These are phyloP conservation scores for Aquilaria yunnanensis DNA, from an alignment of 345 rosid species.

Conservation along the genomic window DNA sequence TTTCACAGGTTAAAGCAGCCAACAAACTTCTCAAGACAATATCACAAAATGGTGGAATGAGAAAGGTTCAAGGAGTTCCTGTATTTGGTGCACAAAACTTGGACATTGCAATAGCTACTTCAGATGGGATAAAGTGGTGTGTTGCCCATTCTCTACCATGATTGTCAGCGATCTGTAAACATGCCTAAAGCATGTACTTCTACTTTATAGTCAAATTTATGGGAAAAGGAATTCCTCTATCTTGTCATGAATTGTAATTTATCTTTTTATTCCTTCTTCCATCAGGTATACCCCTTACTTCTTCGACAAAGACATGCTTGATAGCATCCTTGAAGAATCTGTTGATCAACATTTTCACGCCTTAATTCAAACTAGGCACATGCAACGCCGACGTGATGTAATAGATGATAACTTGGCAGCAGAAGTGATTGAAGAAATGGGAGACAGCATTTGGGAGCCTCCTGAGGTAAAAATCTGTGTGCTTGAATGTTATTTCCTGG, in stretches of 20 bases:
- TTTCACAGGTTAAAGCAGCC: constrained; percentile 79
- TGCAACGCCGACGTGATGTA: constrained; percentile 75
- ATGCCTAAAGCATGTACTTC: neutral
- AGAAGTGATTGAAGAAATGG: constrained; percentile 84
- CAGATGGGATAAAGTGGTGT: constrained; percentile 88
- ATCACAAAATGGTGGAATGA: constrained; percentile 45
- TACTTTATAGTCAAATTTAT: neutral
- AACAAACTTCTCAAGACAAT: constrained; percentile 70
- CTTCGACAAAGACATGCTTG: constrained; percentile 86
- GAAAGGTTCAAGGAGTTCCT: constrained; percentile 80
- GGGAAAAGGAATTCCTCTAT: neutral
- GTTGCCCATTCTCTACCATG: constrained; percentile 13
- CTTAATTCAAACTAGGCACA: constrained; percentile 84
- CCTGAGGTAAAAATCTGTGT: constrained; percentile 63
- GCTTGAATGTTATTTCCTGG: neutral
- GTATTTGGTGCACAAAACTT: constrained; percentile 89
- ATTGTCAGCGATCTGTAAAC: neutral
- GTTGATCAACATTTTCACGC: constrained; percentile 88
- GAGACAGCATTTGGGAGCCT: constrained; percentile 81
- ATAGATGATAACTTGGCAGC: constrained; percentile 70
- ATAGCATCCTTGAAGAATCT: constrained; percentile 92
- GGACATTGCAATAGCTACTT: constrained; percentile 93
- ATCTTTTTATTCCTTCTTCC: constrained; percentile 9
- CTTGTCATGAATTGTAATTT: constrained; percentile 10
- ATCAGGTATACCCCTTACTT: constrained; percentile 96